Evolutionary conservation across 768 basidiomycete species (phyloP).

Genomic region (Boletus subcaerulescens): DNA sequence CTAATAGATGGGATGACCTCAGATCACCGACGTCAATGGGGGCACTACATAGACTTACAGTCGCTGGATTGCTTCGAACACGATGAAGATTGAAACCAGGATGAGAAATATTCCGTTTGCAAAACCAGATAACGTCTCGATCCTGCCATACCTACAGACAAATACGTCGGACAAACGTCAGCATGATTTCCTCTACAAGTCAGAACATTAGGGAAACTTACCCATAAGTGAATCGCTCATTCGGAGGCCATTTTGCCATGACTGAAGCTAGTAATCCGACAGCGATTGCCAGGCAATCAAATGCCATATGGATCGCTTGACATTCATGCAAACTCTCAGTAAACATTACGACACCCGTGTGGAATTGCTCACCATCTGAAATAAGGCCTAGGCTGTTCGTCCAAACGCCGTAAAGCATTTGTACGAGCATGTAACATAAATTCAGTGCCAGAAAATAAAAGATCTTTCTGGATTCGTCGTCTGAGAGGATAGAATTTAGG

Average conservation of each 20-base stretch:
- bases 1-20: constrained; percentile 36
- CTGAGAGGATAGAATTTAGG: constrained; percentile 86
- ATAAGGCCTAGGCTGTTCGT: constrained; percentile 96
- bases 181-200: neutral
- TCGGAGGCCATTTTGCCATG: constrained; percentile 97
- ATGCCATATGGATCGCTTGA: constrained; percentile 98
- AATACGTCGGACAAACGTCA: neutral
- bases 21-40: neutral
- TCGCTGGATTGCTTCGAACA: constrained; percentile 95
- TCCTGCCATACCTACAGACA: constrained; percentile 77
- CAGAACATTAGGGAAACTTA: constrained; percentile 32
- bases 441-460: constrained; percentile 97
- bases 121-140: constrained; percentile 97
- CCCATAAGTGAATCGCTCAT: constrained; percentile 96
- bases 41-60: constrained; percentile 51
- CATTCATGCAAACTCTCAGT: neutral
- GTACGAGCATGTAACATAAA: constrained; percentile 93
- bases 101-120: constrained; percentile 95
- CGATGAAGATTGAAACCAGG: constrained; percentile 94
- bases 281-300: constrained; percentile 96
- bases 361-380: constrained; percentile 75
- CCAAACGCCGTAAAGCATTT: constrained; percentile 97
- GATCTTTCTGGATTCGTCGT: constrained; percentile 90
- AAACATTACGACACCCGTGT: neutral
- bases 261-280: constrained; percentile 95